Conservation (phyloP, 2,329 filamentous ascomycete genomes). For the Fusarium tupiense region DNA sequence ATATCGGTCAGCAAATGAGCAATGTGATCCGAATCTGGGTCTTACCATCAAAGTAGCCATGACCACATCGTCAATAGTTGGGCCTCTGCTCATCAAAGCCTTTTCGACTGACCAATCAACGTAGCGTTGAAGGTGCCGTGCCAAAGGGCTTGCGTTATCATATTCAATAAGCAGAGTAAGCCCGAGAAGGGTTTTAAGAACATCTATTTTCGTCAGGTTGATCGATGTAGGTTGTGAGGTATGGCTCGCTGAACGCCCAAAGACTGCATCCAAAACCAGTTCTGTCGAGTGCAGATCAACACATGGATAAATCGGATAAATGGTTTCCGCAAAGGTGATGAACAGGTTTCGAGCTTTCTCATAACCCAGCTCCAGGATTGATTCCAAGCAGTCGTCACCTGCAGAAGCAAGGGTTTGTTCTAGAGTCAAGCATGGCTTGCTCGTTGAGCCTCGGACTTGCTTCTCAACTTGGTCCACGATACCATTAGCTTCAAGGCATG, state of each 20-base stretch:
- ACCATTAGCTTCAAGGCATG: not conserved
- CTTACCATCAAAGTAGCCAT: not conserved
- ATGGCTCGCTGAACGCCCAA: not conserved
- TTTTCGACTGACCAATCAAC: not conserved
- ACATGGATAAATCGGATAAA: not conserved
- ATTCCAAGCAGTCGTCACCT: not conserved
- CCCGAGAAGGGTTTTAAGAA: not conserved
- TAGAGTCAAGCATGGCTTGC: not conserved
- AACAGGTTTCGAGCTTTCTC: rapidly evolving
- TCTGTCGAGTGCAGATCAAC: not conserved
- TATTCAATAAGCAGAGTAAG: not conserved
- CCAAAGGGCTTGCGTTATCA: rapidly evolving
- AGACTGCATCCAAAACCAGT: not conserved
- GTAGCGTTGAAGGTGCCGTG: rapidly evolving
- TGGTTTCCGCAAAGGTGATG: rapidly evolving
- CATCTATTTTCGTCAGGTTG: rapidly evolving
- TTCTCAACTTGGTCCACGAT: not conserved
- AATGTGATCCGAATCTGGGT: not conserved
- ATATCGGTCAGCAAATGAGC: rapidly evolving
- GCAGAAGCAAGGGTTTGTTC: not conserved
- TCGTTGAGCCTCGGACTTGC: not conserved
- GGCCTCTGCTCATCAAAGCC: not conserved
- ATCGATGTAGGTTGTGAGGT: not conserved
- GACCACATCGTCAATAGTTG: not conserved
- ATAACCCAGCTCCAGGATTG: rapidly evolving